Base-by-base conservation (phyloP, 441 rosid species). In the Geranium incanum region DNA sequence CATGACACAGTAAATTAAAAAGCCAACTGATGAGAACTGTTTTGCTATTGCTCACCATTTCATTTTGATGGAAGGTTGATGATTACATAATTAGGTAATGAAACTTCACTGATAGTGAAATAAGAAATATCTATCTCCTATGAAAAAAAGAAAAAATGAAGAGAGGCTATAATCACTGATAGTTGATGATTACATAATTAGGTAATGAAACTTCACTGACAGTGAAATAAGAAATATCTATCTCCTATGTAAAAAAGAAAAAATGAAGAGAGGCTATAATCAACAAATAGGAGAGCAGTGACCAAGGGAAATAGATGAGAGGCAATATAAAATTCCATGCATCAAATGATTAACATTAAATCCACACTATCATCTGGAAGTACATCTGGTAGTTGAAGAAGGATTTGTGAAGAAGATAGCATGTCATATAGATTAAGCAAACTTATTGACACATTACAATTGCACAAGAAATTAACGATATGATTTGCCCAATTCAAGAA, bases 391-490 rank as follows among this genome's bases (percentile, higher is more conserved):
- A 48, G 57, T 60, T 60, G n/a, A 60, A 60, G 36, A 8, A 60
- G 36, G 66, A 60, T 60, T 60, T 60, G 19, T 60, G 36, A 60
- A 60, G 66, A 60, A 60, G 64, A 21, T 60, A 60, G 9, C 13
- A 60, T 60, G 1, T 60, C 66, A 60, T 60, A 60, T 8, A 60
- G 33, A 60, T 60, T 60, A 7, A 60, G 19, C 36, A 7, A 19
- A 3, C 15, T 23, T 15, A 48, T 48, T 60, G 66, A 6, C 36
- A 60, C 36, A 19, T 21, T 21, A 60, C 66, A 21, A 60, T 60
- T 19, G 66, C 66, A 16, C 36, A 18, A 19, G 66, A 8, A 60
- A 60, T 21, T 60, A 60, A 19, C 19, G 66, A 60, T 12, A 8
- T 19, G 66, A 60, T 19, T 19, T 60, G 66, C 21, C 19, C n/a